Conservation (phyloP, 306 rosid species). For the Abrus pulchellus region DNA sequence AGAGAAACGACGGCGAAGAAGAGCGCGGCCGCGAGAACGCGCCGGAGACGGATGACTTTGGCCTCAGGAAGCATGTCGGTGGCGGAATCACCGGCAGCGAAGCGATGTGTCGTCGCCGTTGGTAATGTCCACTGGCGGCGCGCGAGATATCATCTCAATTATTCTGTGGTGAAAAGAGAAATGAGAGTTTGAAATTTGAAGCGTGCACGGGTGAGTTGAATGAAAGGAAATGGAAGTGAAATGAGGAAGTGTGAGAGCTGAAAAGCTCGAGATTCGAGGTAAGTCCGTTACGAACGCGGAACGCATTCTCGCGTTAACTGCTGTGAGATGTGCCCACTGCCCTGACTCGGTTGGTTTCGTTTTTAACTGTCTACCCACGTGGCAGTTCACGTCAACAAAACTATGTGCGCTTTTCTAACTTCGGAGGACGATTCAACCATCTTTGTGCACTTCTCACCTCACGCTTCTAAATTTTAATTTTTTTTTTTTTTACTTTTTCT, state of each 20-base stretch:
- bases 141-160: constrained; percentile 8
- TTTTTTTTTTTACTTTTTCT: no score
- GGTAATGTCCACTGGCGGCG: constrained; percentile 9
- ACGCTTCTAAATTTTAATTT: no score
- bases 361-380: constrained; percentile 30
- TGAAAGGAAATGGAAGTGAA: background rate
- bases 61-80: constrained; percentile 51
- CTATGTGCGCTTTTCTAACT: background rate
- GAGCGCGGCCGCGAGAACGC: constrained; percentile 46
- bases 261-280: constrained; percentile 40
- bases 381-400: background rate
- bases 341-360: background rate
- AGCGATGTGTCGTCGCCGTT: constrained; percentile 1
- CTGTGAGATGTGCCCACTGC: background rate
- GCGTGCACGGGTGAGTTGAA: background rate
- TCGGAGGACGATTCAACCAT: background rate
- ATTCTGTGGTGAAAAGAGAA: background rate
- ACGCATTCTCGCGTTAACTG: constrained; percentile 32
- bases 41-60: constrained; percentile 45
- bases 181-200: background rate
- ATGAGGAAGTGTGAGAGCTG: constrained; percentile 11
- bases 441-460: background rate
- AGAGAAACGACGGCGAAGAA: constrained; percentile 63
- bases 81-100: constrained; percentile 43
- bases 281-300: constrained; percentile 44